These are phyloP conservation scores for Typha latifolia DNA, from an alignment of 176 grass and related monocot species.

Conservation along the genomic window DNA sequence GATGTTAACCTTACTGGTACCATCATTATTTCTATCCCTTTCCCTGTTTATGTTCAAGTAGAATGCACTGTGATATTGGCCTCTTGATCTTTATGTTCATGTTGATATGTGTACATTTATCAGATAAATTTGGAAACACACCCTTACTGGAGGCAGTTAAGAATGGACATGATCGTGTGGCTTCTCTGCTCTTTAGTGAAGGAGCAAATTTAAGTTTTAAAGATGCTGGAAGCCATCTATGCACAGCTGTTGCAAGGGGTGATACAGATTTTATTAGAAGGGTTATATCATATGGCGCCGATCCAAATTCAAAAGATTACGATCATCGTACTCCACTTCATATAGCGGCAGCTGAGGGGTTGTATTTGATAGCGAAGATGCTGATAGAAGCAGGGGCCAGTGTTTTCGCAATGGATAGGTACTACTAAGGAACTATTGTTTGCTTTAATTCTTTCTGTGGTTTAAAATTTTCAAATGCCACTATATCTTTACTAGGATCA, in stretches of 20 bases:
- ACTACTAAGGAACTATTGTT: background rate
- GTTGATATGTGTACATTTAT: background rate
- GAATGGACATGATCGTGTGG: conserved; percentile 62
- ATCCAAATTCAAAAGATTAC: conserved; percentile 73
- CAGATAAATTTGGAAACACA: conserved; percentile 93
- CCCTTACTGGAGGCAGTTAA: conserved; percentile 76
- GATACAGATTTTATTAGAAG: conserved; percentile 73
- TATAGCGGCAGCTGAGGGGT: conserved; percentile 70
- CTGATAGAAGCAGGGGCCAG: conserved; percentile 75
- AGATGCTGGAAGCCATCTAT: conserved; percentile 61
- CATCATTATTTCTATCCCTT: background rate
- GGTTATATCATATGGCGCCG: conserved; percentile 47
- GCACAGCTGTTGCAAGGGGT: conserved; percentile 51
- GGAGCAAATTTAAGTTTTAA: conserved; percentile 58
- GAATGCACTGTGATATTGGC: background rate
- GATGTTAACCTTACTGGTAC: conserved; percentile 66
- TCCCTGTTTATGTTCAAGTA: background rate
- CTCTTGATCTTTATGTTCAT: background rate
- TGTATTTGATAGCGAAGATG: conserved; percentile 67
- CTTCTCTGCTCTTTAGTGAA: conserved; percentile 42
- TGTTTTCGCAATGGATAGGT: conserved; percentile 76
- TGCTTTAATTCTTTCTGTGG: background rate
- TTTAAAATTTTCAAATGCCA: background rate
- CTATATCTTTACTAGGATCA: background rate
- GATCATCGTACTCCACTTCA: conserved; percentile 86